Evolutionary conservation across 805 yeast genomes (phyloP).

Genomic region (Saccharomycopsis guyanensis): DNA sequence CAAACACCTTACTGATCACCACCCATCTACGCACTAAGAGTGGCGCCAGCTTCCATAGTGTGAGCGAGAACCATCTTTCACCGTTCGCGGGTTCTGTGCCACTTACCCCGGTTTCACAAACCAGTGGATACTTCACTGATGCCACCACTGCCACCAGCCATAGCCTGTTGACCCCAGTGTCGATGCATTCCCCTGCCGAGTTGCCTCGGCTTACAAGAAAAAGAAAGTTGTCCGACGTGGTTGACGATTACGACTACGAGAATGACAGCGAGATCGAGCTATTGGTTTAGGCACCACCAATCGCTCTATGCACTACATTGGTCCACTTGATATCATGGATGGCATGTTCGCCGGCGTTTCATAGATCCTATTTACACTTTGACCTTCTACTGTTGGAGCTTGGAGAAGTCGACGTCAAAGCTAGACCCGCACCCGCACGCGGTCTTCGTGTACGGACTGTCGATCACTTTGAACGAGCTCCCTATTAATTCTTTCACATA

Average conservation of each 20-base stretch:
- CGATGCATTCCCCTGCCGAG: not conserved
- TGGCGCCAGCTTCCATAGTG: too few species aligned
- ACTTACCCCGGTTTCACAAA: conserved; percentile 2
- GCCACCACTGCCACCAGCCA: not conserved
- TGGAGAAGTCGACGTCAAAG: conserved; percentile 57
- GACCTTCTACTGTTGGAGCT: conserved; percentile 8
- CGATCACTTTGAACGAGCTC: conserved; percentile 84
- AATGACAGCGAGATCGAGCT: conserved; percentile 6
- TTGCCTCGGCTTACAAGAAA: not conserved
- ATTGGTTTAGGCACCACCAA: not conserved
- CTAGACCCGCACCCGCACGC: conserved; percentile 82
- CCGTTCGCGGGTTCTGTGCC: not conserved
- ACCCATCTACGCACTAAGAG: too few species aligned
- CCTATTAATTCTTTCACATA: conserved; percentile 92
- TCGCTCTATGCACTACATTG: not conserved
- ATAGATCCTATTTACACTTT: too few species aligned
- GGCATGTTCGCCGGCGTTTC: too few species aligned
- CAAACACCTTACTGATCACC: too few species aligned
- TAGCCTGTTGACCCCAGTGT: not conserved
- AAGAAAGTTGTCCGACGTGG: conserved; percentile 5
- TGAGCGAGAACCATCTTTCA: not conserved
- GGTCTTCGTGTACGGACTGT: conserved; percentile 78
- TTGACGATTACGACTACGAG: conserved; percentile 1
- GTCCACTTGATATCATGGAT: too few species aligned
- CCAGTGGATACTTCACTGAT: not conserved